These are phyloP conservation scores for Umbelopsis ramanniana DNA, from an alignment of 192 early-diverging fungal genomes.

Conservation along the genomic window DNA sequence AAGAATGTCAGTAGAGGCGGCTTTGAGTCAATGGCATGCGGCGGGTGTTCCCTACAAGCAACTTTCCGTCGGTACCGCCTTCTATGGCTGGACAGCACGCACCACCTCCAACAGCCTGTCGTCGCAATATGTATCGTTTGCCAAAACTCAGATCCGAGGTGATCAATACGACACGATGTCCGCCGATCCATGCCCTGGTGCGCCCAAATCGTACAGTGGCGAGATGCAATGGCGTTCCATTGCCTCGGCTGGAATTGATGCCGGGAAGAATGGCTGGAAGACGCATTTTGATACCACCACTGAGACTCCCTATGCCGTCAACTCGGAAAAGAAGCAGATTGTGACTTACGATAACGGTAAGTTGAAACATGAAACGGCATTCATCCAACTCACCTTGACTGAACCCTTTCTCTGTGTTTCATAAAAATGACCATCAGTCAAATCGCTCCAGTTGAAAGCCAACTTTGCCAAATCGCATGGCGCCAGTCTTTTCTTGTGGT, in stretches of 20 bases:
- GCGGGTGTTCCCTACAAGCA: conserved; percentile 54
- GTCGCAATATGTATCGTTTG: conserved; percentile 38
- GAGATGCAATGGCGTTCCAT: conserved; percentile 27
- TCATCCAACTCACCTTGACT: not conserved
- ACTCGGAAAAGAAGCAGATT: not conserved
- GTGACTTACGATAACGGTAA: conserved; percentile 28
- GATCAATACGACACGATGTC: conserved; percentile 45
- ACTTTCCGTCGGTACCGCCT: conserved; percentile 54
- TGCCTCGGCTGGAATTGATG: conserved; percentile 3
- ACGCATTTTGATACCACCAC: conserved; percentile 6
- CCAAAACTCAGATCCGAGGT: conserved; percentile 49
- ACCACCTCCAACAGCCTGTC: conserved; percentile 15
- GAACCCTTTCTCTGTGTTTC: not conserved
- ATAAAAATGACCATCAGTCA: not conserved
- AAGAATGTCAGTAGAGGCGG: conserved; percentile 20
- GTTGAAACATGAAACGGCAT: not conserved
- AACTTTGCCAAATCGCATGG: conserved; percentile 4
- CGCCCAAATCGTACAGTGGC: conserved; percentile 16
- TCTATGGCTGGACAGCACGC: conserved; percentile 57
- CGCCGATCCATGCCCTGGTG: conserved; percentile 28
- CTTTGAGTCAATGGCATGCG: conserved; percentile 40
- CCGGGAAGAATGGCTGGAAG: conserved; percentile 3
- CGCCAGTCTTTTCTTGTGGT: conserved; percentile 24
- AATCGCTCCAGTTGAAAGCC: conserved; percentile 18
- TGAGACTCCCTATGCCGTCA: conserved; percentile 19